Percentiles rank a stretch among this genome's conserved stretches.
Evolutionary conservation across 2,329 filamentous ascomycete genomes (phyloP).

Genomic region (Aaosphaeria arxii): DNA sequence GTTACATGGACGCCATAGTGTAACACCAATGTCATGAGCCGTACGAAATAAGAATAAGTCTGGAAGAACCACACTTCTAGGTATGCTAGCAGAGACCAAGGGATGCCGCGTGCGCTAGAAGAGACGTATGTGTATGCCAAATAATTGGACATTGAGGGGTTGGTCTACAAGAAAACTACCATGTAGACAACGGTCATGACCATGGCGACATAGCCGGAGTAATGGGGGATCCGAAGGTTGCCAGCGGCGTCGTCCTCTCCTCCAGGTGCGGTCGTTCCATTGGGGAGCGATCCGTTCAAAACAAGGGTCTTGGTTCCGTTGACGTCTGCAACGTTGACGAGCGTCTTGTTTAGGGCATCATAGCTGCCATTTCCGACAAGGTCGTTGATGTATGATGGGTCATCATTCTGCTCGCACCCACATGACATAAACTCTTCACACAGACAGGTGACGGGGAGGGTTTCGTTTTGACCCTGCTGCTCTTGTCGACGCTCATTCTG

Average conservation of each 20-base stretch:
- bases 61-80: no score
- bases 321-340: constrained; percentile 61
- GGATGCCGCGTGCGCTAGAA: no score
- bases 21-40: no score
- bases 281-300: constrained; percentile 73
- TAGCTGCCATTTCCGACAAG: constrained; percentile 59
- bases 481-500: no score
- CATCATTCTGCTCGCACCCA: constrained; percentile 66
- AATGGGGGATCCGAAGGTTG: constrained; percentile 21
- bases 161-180: constrained; percentile 15
- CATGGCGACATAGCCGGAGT: constrained; percentile 39
- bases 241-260: constrained; percentile 29
- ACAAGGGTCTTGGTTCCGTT: constrained; percentile 64
- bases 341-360: constrained; percentile 55
- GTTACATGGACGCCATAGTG: no score
- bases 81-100: no score
- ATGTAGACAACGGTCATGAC: constrained; percentile 34
- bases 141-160: no score
- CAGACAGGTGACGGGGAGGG: constrained; percentile 58
- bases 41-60: no score
- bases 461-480: constrained; percentile 51
- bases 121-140: no score
- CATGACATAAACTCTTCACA: constrained; percentile 59
- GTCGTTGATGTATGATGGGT: constrained; percentile 57
- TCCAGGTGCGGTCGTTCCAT: constrained; percentile 47